These are phyloP conservation scores for Camillea tinctor DNA, from an alignment of 2,329 filamentous ascomycete species.

Conservation along the genomic window DNA sequence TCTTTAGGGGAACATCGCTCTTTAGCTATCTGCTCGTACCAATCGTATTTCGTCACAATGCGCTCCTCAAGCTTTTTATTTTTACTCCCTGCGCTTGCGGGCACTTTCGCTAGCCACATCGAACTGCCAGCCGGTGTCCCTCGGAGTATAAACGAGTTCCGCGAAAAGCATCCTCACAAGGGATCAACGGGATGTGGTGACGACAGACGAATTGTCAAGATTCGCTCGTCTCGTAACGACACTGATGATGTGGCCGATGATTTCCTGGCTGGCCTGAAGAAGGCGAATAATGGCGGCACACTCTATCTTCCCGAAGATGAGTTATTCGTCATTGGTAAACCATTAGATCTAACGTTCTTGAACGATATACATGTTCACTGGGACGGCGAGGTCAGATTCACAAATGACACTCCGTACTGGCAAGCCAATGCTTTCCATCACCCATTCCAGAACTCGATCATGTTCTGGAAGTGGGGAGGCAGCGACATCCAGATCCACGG, in stretches of 20 bases:
- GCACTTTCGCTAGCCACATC: slow-evolving; percentile 20
- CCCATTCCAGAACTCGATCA: slow-evolving; percentile 51
- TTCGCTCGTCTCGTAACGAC: slow-evolving; percentile 52
- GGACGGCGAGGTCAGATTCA: slow-evolving; percentile 54
- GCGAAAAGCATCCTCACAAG: slow-evolving; percentile 38
- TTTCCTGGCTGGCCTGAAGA: slow-evolving; percentile 52
- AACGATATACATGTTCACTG: slow-evolving; percentile 57
- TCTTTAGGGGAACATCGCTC: background rate
- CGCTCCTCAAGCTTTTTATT: slow-evolving; percentile 21
- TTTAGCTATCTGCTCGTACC: background rate
- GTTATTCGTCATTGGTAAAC: slow-evolving; percentile 58
- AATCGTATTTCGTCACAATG: slow-evolving; percentile 18
- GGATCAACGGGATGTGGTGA: slow-evolving; percentile 13
- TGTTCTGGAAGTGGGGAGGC: slow-evolving; percentile 65
- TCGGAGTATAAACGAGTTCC: slow-evolving; percentile 37
- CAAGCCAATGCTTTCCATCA: slow-evolving; percentile 41
- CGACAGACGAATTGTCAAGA: slow-evolving; percentile 40
- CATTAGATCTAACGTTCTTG: slow-evolving; percentile 57
- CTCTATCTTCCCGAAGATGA: slow-evolving; percentile 52
- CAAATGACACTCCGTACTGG: slow-evolving; percentile 44
- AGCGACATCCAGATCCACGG: slow-evolving; percentile 61
- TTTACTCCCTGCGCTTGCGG: slow-evolving; percentile 23
- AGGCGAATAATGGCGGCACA: slow-evolving; percentile 59
- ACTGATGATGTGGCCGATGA: slow-evolving; percentile 56
- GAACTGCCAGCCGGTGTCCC: slow-evolving; percentile 34